A percentile compares a stretch with the other conserved stretches of the same genome.
Evolutionary conservation across 371 early-diverging fungal species (phyloP).

Genomic region (Apophysomyces sp.): DNA sequence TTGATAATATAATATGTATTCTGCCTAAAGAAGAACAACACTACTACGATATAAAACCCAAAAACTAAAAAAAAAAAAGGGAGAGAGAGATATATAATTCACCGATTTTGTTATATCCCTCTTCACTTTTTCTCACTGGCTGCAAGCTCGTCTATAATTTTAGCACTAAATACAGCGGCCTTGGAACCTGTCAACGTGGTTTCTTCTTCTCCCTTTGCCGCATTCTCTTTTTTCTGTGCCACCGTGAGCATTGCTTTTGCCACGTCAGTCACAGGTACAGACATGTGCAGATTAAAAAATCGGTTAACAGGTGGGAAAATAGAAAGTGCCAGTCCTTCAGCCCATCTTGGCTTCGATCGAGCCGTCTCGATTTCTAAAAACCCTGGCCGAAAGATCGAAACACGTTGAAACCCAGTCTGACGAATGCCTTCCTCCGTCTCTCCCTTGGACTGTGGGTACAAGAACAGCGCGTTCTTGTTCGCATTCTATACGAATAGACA

Average conservation of each 20-base stretch:
- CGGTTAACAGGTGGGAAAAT: constrained; percentile 15
- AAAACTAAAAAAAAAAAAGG: no score
- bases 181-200: background rate
- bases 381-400: constrained; percentile 67
- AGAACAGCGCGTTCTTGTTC: constrained; percentile 57
- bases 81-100: no score
- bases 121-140: background rate
- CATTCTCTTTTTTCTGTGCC: background rate
- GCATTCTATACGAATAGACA: constrained; percentile 34
- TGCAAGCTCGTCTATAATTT: background rate
- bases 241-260: constrained; percentile 38
- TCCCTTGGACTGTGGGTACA: constrained; percentile 77
- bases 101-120: no score
- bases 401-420: constrained; percentile 61
- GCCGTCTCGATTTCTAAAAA: constrained; percentile 50
- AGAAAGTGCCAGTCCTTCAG: constrained; percentile 14
- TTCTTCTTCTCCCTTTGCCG: background rate
- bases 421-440: constrained; percentile 66
- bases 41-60: no score
- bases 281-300: constrained; percentile 12
- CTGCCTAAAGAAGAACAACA: no score
- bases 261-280: constrained; percentile 24
- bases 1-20: no score
- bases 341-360: constrained; percentile 16
- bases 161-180: background rate